A percentile compares a stretch with the other conserved stretches of the same genome.
Evolutionary conservation across 495 filamentous ascomycete species (phyloP).

Genomic region (Hypoxylon lenormandii): DNA sequence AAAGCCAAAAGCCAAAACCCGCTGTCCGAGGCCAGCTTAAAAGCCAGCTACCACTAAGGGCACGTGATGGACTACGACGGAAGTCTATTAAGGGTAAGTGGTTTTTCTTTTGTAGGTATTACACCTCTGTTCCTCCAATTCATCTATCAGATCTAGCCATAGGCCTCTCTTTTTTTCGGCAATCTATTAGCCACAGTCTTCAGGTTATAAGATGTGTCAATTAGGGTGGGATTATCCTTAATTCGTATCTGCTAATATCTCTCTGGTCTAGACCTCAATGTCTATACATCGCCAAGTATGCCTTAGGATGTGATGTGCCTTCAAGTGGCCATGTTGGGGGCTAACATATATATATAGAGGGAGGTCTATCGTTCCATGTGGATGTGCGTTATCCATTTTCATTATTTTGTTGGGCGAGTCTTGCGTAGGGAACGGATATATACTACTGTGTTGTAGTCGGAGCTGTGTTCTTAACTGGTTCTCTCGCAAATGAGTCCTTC

Average conservation of each 20-base stretch:
- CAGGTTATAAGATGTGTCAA: constrained; percentile 6
- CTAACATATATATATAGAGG: constrained; percentile 26
- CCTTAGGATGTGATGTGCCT: constrained; percentile 1
- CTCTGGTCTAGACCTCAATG: constrained; percentile 22
- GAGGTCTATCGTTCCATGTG: background rate
- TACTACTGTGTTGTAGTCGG: constrained; percentile 21
- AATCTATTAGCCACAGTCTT: background rate
- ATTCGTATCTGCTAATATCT: constrained; percentile 34
- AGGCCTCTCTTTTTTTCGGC: background rate
- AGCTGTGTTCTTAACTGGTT: constrained; percentile 25
- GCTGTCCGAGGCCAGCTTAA: too few relatives aligned
- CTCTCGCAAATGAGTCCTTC: constrained; percentile 71
- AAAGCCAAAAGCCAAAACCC: too few relatives aligned
- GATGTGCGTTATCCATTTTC: background rate
- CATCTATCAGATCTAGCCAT: background rate
- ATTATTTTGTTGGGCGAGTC: background rate
- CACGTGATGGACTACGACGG: constrained; percentile 36
- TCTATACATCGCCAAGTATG: constrained; percentile 6
- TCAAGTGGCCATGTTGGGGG: constrained; percentile 3
- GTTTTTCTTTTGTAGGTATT: constrained; percentile 4
- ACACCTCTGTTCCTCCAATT: background rate
- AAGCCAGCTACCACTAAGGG: background rate
- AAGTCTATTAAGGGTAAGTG: constrained; percentile 11
- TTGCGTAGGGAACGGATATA: background rate
- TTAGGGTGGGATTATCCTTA: constrained; percentile 9